Percentiles rank a stretch among this genome's conserved stretches.
phyloP scores from a whole-genome alignment of 768 basidiomycete species.

The Leccinum boreale region DNA sequence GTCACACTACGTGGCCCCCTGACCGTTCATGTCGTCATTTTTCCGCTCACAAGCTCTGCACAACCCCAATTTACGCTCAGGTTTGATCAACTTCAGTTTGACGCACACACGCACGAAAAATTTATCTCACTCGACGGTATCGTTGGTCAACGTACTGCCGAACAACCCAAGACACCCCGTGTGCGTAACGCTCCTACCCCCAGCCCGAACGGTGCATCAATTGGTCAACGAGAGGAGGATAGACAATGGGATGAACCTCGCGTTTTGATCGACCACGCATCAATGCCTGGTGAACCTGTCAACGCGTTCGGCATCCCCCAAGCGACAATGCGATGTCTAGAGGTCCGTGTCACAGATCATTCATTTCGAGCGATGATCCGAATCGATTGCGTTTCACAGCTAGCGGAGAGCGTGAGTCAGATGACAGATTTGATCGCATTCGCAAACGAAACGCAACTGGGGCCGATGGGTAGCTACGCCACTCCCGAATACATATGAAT shows the following conservation, averaged over 20 bases:
- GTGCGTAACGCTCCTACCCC: conserved; percentile 33
- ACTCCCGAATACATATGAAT: conserved; percentile 26
- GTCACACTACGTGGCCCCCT: conserved; percentile 75
- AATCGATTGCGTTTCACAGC: conserved; percentile 34
- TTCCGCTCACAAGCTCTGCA: conserved; percentile 22
- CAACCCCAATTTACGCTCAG: conserved; percentile 43
- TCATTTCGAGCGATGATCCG: background rate
- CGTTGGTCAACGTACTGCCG: conserved; percentile 43
- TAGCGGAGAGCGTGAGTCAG: conserved; percentile 78
- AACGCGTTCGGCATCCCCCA: conserved; percentile 88
- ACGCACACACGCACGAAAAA: conserved; percentile 72
- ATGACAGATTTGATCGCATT: conserved; percentile 77
- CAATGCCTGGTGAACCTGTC: conserved; percentile 79
- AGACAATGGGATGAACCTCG: conserved; percentile 67
- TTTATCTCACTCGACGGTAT: conserved; percentile 66
- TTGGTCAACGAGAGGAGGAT: conserved; percentile 44
- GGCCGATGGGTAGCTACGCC: conserved; percentile 60
- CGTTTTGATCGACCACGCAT: conserved; percentile 54
- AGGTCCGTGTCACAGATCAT: conserved; percentile 43
- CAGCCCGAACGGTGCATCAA: conserved; percentile 28
- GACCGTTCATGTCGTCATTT: conserved; percentile 54
- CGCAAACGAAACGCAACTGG: conserved; percentile 50
- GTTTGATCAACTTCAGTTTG: conserved; percentile 73
- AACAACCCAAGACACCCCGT: conserved; percentile 39
- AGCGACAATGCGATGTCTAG: conserved; percentile 85